Conservation (phyloP, 1,284 basidiomycete species). For the Ceratobasidium sp. region DNA sequence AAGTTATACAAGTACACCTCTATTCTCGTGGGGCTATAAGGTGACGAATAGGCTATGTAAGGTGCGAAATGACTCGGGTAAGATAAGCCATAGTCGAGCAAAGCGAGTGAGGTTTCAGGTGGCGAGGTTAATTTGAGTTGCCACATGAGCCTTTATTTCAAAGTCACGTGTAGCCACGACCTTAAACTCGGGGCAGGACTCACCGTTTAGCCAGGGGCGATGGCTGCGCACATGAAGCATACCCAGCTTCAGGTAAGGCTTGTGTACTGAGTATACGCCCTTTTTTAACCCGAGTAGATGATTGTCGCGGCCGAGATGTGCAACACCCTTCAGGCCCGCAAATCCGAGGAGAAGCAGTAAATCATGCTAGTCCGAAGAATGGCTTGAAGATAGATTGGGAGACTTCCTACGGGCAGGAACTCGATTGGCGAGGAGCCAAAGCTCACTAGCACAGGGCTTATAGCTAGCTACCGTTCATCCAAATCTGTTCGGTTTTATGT, state of each 20-base stretch:
- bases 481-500: neutral
- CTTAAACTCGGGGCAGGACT: neutral
- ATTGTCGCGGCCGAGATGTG: neutral
- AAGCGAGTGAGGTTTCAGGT: neutral
- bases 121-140: neutral
- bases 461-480: neutral
- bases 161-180: neutral
- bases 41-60: too few relatives aligned
- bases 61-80: too few relatives aligned
- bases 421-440: neutral
- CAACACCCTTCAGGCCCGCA: neutral
- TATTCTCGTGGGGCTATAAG: too few relatives aligned
- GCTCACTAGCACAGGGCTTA: neutral
- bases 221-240: constrained; percentile 13
- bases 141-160: neutral
- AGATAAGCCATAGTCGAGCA: neutral
- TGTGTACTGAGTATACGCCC: too few relatives aligned
- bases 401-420: neutral
- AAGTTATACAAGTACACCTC: too few relatives aligned
- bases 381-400: neutral
- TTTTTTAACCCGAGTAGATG: neutral
- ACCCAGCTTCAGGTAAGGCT: constrained; percentile 1
- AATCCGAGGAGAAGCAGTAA: constrained; percentile 5
- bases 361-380: neutral
- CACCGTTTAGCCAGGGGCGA: neutral